Conservation (phyloP, 2,329 filamentous ascomycete species). For the Hymenoscyphus linearis region DNA sequence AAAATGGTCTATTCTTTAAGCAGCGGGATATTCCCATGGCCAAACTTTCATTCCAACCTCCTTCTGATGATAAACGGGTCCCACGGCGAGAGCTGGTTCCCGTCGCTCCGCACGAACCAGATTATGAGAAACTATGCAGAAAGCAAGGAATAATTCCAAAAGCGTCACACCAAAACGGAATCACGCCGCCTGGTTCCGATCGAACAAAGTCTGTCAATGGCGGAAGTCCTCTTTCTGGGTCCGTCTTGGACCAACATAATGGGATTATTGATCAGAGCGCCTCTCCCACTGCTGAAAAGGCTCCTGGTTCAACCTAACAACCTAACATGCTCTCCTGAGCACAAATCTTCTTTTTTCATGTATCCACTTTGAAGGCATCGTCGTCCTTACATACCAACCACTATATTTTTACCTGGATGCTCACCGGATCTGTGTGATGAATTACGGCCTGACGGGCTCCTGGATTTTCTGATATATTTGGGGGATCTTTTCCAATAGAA, state of each 20-base stretch:
- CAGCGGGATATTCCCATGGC: slow-evolving; percentile 46
- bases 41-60: slow-evolving; percentile 42
- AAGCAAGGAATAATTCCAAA: slow-evolving; percentile 48
- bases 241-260: slow-evolving; percentile 6
- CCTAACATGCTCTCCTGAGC: background rate
- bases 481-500: background rate
- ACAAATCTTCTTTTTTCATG: background rate
- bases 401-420: background rate
- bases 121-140: slow-evolving; percentile 49
- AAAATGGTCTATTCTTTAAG: slow-evolving; percentile 49
- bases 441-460: background rate
- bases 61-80: slow-evolving; percentile 50
- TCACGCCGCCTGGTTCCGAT: slow-evolving; percentile 30
- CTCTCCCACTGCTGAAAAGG: background rate
- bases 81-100: slow-evolving; percentile 47
- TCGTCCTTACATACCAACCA: background rate
- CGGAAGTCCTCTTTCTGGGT: slow-evolving; percentile 21
- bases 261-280: background rate
- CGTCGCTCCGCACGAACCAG: slow-evolving; percentile 50
- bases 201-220: slow-evolving; percentile 29
- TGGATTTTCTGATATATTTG: background rate
- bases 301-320: background rate
- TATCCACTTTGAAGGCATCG: background rate
- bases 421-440: background rate
- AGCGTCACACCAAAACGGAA: slow-evolving; percentile 19